Evolutionary conservation across 192 early-diverging fungal genomes (phyloP).

Genomic region (Rhizophagus sp.): DNA sequence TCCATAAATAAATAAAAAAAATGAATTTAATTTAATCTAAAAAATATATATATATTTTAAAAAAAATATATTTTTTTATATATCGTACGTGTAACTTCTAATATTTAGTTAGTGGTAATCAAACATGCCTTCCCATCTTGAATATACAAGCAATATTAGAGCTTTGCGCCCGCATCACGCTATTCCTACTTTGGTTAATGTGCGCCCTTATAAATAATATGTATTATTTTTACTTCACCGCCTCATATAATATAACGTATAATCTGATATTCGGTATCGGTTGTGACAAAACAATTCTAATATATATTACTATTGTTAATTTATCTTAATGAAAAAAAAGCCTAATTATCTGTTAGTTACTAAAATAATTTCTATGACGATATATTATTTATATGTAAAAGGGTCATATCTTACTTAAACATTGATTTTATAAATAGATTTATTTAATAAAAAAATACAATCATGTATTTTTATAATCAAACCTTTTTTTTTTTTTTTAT

Average conservation of each 20-base stretch:
- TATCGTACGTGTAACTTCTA: not conserved
- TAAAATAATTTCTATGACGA: not conserved
- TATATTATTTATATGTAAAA: not conserved
- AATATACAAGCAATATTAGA: not conserved
- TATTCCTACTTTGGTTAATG: not conserved
- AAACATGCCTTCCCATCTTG: not conserved
- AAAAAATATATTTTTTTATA: not conserved
- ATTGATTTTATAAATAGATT: not conserved
- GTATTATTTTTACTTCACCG: not conserved
- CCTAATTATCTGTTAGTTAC: not conserved
- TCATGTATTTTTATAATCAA: too few relatives aligned
- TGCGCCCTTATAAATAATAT: not conserved
- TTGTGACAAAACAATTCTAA: not conserved
- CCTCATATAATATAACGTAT: not conserved
- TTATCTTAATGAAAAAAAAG: not conserved
- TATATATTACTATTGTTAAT: not conserved
- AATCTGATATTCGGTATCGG: not conserved
- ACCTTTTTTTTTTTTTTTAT: too few relatives aligned
- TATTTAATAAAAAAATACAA: not conserved
- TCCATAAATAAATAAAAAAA: too few relatives aligned
- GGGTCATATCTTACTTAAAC: not conserved
- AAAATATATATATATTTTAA: too few relatives aligned
- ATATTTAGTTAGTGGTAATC: not conserved
- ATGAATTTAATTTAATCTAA: too few relatives aligned
- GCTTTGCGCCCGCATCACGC: not conserved